These are phyloP conservation scores for Clohesyomyces aquaticus DNA, from an alignment of 495 filamentous ascomycete species.

Conservation along the genomic window DNA sequence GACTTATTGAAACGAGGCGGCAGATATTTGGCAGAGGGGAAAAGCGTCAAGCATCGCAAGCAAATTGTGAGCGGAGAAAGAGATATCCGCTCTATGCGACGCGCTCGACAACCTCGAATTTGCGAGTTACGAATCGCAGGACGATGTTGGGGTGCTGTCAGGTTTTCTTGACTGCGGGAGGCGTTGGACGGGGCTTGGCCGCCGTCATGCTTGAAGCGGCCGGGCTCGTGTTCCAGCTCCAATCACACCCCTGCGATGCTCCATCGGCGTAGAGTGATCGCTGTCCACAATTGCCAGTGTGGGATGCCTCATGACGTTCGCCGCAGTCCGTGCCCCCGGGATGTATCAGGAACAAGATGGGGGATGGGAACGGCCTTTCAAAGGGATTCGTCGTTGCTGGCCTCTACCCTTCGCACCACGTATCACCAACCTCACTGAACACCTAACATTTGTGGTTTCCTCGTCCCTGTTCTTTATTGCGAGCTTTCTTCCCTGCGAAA, in stretches of 20 bases:
- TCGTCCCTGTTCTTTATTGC: neutral
- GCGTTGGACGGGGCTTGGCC: neutral
- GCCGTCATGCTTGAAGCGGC: constrained; percentile 12
- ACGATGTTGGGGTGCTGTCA: neutral
- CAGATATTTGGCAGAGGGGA: no score
- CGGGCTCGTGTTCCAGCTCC: constrained; percentile 8
- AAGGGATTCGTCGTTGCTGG: neutral
- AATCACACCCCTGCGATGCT: constrained; percentile 12
- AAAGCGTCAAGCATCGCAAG: no score
- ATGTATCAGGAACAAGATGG: neutral
- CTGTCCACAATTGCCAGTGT: constrained; percentile 16
- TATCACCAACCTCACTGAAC: no score
- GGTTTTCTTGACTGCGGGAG: neutral
- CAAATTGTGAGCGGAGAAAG: no score
- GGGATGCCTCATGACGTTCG: constrained; percentile 27
- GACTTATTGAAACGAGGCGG: no score
- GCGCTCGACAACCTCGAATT: no score
- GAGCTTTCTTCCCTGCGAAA: neutral
- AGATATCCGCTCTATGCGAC: no score
- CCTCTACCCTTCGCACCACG: no score
- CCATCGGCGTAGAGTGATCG: constrained; percentile 25
- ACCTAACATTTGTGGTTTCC: no score
- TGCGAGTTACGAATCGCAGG: no score
- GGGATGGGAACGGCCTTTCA: neutral
- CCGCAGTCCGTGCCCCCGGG: neutral